Evolutionary conservation across 2,329 filamentous ascomycete genomes (phyloP).

Genomic region (Thermoascus crustaceus): DNA sequence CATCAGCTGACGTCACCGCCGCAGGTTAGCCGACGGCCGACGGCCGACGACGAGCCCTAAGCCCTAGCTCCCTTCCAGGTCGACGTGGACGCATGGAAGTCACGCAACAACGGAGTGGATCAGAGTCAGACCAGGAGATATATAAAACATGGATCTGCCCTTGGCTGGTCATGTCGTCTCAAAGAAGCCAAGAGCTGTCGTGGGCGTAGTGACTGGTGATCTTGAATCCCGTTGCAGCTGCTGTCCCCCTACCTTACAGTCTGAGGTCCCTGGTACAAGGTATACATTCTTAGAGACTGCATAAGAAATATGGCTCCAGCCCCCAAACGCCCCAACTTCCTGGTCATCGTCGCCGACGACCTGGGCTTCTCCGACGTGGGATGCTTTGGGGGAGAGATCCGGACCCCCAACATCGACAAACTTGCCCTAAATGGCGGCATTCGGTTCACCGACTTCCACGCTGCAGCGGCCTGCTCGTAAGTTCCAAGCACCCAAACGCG

Average conservation of each 20-base stretch:
- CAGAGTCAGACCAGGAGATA: no score
- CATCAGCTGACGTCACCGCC: no score
- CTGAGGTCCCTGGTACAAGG: no score
- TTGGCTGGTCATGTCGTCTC: no score
- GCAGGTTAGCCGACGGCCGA: constrained; percentile 14
- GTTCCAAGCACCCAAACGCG: no score
- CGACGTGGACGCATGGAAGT: neutral
- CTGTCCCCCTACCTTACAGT: neutral
- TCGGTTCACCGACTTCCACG: constrained; percentile 57
- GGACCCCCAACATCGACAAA: constrained; percentile 51
- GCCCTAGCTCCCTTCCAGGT: neutral
- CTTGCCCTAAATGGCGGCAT: constrained; percentile 43
- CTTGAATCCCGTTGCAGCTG: no score
- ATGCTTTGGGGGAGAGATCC: constrained; percentile 54
- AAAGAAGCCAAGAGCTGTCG: no score
- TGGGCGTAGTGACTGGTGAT: no score
- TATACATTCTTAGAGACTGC: neutral
- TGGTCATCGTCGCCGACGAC: constrained; percentile 52
- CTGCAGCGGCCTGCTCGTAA: constrained; percentile 54
- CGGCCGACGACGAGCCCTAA: constrained; percentile 6
- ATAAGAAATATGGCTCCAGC: constrained; percentile 17
- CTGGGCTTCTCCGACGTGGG: constrained; percentile 54
- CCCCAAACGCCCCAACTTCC: constrained; percentile 49
- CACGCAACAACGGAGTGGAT: no score
- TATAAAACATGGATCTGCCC: no score